Evolutionary conservation across 2,329 filamentous ascomycete genomes (phyloP).

Genomic region (Neocatenulostroma microsporum): DNA sequence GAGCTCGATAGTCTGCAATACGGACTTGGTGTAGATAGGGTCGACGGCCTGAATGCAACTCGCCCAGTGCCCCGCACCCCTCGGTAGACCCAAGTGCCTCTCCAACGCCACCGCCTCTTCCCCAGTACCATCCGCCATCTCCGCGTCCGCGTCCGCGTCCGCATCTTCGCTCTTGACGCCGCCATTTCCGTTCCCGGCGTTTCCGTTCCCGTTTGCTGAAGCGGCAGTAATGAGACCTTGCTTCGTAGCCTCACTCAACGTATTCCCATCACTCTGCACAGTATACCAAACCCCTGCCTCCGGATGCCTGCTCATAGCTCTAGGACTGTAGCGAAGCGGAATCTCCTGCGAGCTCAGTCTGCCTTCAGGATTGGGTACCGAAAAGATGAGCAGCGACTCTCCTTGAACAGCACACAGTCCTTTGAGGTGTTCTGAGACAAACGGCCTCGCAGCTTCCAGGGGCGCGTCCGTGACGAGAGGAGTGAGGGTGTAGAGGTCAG

Average conservation of each 20-base stretch:
- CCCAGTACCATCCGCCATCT: background rate
- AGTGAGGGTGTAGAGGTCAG: constrained; percentile 82
- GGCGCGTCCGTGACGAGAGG: constrained; percentile 60
- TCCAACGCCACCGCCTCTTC: constrained; percentile 17
- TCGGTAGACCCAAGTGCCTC: constrained; percentile 82
- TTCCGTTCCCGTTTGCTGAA: no score
- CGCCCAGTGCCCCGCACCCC: constrained; percentile 79
- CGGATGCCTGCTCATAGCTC: constrained; percentile 78
- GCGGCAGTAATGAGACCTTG: constrained; percentile 1
- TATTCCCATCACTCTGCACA: constrained; percentile 88
- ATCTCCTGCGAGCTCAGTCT: constrained; percentile 12
- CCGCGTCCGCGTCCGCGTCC: constrained; percentile 7
- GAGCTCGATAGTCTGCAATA: constrained; percentile 71
- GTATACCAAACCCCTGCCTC: constrained; percentile 87
- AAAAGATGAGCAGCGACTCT: constrained; percentile 57
- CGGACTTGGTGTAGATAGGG: constrained; percentile 46
- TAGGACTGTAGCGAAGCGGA: constrained; percentile 75
- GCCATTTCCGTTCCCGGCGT: no score
- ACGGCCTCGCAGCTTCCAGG: constrained; percentile 92
- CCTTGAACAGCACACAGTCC: constrained; percentile 31
- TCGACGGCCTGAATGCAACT: constrained; percentile 93
- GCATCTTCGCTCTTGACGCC: background rate
- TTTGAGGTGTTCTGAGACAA: constrained; percentile 71
- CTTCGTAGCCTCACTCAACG: constrained; percentile 42
- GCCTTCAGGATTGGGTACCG: constrained; percentile 36